Evolutionary conservation across 2,329 filamentous ascomycete genomes (phyloP), one percentile per base, ranked within the genome.

Genomic region (Capronia americana): DNA sequence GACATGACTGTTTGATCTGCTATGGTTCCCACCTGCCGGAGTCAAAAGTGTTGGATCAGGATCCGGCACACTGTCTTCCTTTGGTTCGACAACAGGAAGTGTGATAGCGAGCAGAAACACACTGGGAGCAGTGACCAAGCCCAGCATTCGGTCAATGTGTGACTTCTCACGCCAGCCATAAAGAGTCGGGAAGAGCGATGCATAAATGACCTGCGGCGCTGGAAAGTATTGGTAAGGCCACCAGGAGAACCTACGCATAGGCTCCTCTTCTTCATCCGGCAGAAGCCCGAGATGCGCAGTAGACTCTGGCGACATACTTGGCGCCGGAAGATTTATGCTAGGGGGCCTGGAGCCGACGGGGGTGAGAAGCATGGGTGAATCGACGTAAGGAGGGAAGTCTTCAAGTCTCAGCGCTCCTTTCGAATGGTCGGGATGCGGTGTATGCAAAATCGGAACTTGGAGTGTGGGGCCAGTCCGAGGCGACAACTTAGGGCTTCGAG

Each of bases 91-190:
- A 0, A 99, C 93, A 0, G 96, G 95, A 4, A 99, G 79, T 0
- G 95, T 99, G 55, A 95, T 88, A 0, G 94, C 94, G 3, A 99
- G 83, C 1, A 98, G 80, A 69, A 99, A 92, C 44, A 99, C 92
- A 72, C 91, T 96, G 0, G 93, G 92, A n/a, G 92, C 89, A 7
- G 93, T 93, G 44, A 96, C 84, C 11, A 95, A 73, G 50, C 92
- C 94, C 56, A 97, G 81, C 53, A 93, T 80, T 74, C 91, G 93
- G 73, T 94, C 93, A 88, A 89, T 92, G n/a, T 90, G 78, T n/a
- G 83, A 88, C 78, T 97, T 98, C 30, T 90, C 87, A 51, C 79
- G 82, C 92, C 94, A 99, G 28, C 86, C 88, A 70, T 88, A 89
- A 32, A 99, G 79, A 0, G 94, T 97, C 0, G 95, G 95, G 72